phyloP scores from a whole-genome alignment of 2,329 filamentous ascomycete genomes.

The Penicillium concentricum region DNA sequence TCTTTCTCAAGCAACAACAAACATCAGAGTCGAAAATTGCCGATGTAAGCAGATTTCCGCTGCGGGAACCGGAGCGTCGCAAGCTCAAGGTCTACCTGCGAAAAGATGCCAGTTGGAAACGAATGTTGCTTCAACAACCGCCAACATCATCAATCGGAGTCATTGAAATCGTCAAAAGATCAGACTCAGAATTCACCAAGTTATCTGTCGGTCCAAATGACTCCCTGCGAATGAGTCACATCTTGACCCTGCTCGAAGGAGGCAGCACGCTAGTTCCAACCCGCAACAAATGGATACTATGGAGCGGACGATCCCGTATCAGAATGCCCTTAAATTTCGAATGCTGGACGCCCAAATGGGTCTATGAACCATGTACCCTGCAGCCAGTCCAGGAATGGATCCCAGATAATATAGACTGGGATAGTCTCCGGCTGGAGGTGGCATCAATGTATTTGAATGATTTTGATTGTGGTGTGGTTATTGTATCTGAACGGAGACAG shows the following conservation, averaged over 20 bases:
- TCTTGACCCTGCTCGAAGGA: constrained; percentile 1
- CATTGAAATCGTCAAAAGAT: constrained; percentile 8
- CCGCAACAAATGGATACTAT: constrained; percentile 10
- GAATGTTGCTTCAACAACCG: constrained; percentile 8
- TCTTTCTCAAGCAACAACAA: constrained; percentile 7
- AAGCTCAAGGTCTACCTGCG: background rate
- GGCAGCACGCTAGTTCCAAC: constrained; percentile 6
- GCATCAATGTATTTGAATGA: constrained; percentile 9
- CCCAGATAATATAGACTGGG: constrained; percentile 8
- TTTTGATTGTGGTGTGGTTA: constrained; percentile 6
- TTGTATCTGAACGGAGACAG: constrained; percentile 8
- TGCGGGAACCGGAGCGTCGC: background rate
- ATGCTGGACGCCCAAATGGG: constrained; percentile 6
- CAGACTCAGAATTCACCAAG: constrained; percentile 6
- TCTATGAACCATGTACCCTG: constrained; percentile 3
- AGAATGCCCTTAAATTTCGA: constrained; percentile 7
- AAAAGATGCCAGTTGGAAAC: constrained; percentile 8
- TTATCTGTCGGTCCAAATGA: background rate
- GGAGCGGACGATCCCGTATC: constrained; percentile 7
- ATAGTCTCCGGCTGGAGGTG: constrained; percentile 9
- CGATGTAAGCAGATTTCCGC: constrained; percentile 5
- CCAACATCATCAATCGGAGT: constrained; percentile 8
- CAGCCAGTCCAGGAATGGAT: constrained; percentile 3
- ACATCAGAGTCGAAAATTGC: background rate
- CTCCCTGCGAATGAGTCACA: constrained; percentile 2